Evolutionary conservation across 495 filamentous ascomycete species (phyloP), one percentile per base, ranked within the genome.

Genomic region (Aspergillus sclerotiicarbonarius): DNA sequence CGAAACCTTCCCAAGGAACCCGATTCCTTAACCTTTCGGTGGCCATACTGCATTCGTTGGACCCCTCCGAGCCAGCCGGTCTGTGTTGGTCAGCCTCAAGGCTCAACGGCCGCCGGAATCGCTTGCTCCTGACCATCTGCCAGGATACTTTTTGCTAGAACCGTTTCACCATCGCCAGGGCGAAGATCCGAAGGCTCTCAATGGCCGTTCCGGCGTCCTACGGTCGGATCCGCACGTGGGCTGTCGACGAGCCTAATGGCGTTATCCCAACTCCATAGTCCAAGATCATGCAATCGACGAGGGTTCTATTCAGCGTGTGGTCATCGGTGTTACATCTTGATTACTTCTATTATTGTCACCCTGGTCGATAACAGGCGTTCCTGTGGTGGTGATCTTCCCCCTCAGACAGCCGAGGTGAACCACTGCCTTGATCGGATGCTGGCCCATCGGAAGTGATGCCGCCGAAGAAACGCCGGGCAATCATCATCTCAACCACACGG

Each of bases 141-240:
- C 25, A n/a, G 13, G 47, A 50, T 16, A 41, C 8, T 25, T 50
- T 25, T 50, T 18, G 29, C 25, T 16, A 32, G 29, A n/a, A 30
- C 47, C 29, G 47, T 50, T 50, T 50, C 47, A 50, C 25, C 47
- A 50, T 50, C 8, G 3, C 47, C 47, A 15, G n/a, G 29, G 47
- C 29, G 47, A 50, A 50, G 47, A 29, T 50, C 25, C 6, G 13
- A 25, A 32, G 31, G 47, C 16, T 31, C 25, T 32, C 12, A 50
- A 31, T 50, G 25, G 16, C 8, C 7, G 25, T 32, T n/a, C 4
- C 6, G 29, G 8, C 7, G 25, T 33, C 21, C 47, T 25, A 50
- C 13, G 47, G 47, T 32, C 25, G 47, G 15, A 18, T n/a, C 19
- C 47, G 47, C 47, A 50, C 29, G 47, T 50, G 47, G 25, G 25